Evolutionary conservation across 1,284 basidiomycete species (phyloP), one percentile per base, ranked within the genome.

Genomic region (Coriolopsis trogii): DNA sequence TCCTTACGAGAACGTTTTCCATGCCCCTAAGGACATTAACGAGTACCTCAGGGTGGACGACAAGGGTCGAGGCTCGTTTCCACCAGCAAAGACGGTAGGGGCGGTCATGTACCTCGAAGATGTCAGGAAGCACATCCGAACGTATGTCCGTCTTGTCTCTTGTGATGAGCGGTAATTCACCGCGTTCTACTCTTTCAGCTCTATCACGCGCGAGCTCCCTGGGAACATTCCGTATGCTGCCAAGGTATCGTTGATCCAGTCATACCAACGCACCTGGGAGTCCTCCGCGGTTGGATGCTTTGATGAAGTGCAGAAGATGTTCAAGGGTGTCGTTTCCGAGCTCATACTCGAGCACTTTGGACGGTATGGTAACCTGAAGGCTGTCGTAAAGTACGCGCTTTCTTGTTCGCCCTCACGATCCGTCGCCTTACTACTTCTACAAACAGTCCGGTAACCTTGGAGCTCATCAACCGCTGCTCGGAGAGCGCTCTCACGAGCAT

Each of bases 161-260:
- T 18, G 8, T 2, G 6, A 7, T 26, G 15, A 38, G 3, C 10
- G 15, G 9, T 25, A 15, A 8, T 21, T 29, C 25, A 36, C 13
- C 13, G 15, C 7, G 9, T 10, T 3, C 12, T 9, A 50, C 0
- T 4, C 2, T 41, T 28, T 13, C 18, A 82, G 80, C 1, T 74
- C 73, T 8, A 72, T 71, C 12, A 69, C 67, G 1, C 81, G 80
- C 73, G 80, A 83, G 46, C 70, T 82, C 5, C 79, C 79, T 0
- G 68, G 70, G 2, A 73, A 80, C 36, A 68, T 81, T 16, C 81
- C 80, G 0, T 82, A 76, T 33, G 72, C 75, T 23, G 79, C 77
- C 0, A 79, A 77, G 43, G 67, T 67, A 12, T 61, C 56, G 3
- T 70, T 82, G 30, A 73, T 82, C 7, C 51, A 60, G 7, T 60